Percentiles rank a stretch among this genome's conserved stretches.
Evolutionary conservation across 2,329 filamentous ascomycete genomes (phyloP).

Genomic region (Aureobasidium melanogenum): DNA sequence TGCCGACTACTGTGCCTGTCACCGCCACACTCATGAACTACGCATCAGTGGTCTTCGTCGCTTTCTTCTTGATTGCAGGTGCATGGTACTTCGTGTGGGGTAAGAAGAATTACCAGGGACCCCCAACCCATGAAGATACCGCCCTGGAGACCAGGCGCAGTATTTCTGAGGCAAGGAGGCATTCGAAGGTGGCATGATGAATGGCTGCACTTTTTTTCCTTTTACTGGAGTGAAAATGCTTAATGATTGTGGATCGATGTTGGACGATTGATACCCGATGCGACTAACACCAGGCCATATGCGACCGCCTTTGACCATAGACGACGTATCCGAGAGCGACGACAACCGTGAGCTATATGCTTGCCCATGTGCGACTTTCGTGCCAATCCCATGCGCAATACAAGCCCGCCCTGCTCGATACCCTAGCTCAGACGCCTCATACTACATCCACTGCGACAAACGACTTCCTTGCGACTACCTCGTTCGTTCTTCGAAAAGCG

Average conservation of each 20-base stretch:
- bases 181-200: not conserved
- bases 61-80: conserved; percentile 51
- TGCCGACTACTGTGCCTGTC: conserved; percentile 57
- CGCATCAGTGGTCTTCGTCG: conserved; percentile 64
- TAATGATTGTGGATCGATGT: not conserved
- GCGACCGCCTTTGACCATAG: not conserved
- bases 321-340: not conserved
- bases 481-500: not conserved
- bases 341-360: conserved; percentile 1
- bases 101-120: conserved; percentile 58
- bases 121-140: conserved; percentile 31
- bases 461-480: not conserved
- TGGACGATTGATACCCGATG: not conserved
- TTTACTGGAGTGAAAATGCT: not conserved
- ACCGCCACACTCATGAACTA: conserved; percentile 58
- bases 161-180: not conserved
- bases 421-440: not conserved
- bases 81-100: conserved; percentile 64
- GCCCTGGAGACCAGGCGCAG: conserved; percentile 10
- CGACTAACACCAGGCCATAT: conserved; percentile 1
- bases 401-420: not conserved
- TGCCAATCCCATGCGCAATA: not conserved
- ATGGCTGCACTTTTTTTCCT: not conserved
- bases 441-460: not conserved
- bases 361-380: conserved; percentile 1